These are phyloP conservation scores for Peronospora farinosa DNA, from an alignment of 352 stramenopile genomes.

Conservation along the genomic window DNA sequence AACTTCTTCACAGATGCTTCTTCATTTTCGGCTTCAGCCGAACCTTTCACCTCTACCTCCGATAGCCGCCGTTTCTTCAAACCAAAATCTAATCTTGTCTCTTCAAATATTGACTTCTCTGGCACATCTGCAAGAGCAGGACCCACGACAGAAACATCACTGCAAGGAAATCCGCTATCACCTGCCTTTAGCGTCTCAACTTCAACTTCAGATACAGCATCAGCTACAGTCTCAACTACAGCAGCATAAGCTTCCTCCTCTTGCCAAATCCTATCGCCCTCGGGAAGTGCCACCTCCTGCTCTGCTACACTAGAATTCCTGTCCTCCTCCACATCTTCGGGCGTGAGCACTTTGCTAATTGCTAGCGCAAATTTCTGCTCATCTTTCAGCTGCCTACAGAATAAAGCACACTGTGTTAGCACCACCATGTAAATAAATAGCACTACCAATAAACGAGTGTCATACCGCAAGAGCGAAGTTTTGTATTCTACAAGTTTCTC, in stretches of 20 bases:
- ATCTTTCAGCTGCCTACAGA: constrained; percentile 53
- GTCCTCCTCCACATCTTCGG: constrained; percentile 2
- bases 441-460: constrained; percentile 2
- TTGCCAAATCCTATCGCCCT: constrained; percentile 1
- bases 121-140: constrained; percentile 6
- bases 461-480: constrained; percentile 56
- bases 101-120: constrained; percentile 3
- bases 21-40: constrained; percentile 4
- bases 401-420: constrained; percentile 5
- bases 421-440: not conserved
- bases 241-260: constrained; percentile 5
- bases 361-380: constrained; percentile 39
- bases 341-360: constrained; percentile 12
- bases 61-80: constrained; percentile 29
- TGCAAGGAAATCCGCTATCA: not conserved
- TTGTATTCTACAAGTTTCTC: constrained; percentile 73
- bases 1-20: constrained; percentile 10
- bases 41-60: constrained; percentile 9
- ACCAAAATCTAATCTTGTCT: constrained; percentile 5
- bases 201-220: not conserved
- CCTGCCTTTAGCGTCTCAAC: constrained; percentile 1
- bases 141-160: constrained; percentile 2
- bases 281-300: constrained; percentile 1
- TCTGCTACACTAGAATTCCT: constrained; percentile 26
- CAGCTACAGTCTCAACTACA: not conserved